Base-by-base conservation (phyloP, 2,329 filamentous ascomycete genomes). In the Dichotomopilus funicola region DNA sequence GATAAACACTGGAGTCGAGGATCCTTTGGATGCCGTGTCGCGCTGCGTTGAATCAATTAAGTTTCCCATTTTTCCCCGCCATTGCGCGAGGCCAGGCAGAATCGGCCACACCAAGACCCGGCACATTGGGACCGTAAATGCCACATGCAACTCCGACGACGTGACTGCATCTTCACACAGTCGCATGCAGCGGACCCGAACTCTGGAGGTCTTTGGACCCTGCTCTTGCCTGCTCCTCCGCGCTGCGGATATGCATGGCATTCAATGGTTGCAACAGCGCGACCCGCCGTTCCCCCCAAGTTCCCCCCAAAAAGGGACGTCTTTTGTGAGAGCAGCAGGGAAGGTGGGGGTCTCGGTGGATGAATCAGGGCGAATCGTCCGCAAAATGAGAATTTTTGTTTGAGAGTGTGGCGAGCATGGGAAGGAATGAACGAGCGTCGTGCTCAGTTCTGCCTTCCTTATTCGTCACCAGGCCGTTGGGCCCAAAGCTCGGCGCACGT, bases 261-360 rank as follows among this genome's bases (percentile, higher is more conserved):
- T 27, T 53, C 38, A 33, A 44, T 38, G 45, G 11, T 37, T 40
- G 37, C 42, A 41, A 37, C 36, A 10, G 11, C 27, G 52, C 7
- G 27, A 33, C 33, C 13, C 7, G 13, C 33, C 8, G 37, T 8
- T 8, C 37, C 37, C 8, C 37, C 37, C 37, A 38, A 12, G 12
- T 38, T 8, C 37, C 37, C 8, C 8, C 8, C 19, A 40, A 36
- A 10, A 34, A n/a, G 35, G 11, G 42, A 37, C 38, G 27, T 6
- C 36, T 40, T 13, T 10, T 36, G 10, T 36, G 7, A 9, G 27
- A 38, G 8, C 12, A 8, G 37, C 37, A 27, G 37, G 42, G 10
- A 34, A 33, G 43, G 53, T 55, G 54, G 49, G 54, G 49, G 44
- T 56, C 54, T 56, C 54, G 54, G 54, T 56, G 38, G 49, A 52